A percentile compares a stretch with the other conserved stretches of the same genome.
phyloP scores from a whole-genome alignment of 176 grass and related monocot species.

The Metroxylon sagu region DNA sequence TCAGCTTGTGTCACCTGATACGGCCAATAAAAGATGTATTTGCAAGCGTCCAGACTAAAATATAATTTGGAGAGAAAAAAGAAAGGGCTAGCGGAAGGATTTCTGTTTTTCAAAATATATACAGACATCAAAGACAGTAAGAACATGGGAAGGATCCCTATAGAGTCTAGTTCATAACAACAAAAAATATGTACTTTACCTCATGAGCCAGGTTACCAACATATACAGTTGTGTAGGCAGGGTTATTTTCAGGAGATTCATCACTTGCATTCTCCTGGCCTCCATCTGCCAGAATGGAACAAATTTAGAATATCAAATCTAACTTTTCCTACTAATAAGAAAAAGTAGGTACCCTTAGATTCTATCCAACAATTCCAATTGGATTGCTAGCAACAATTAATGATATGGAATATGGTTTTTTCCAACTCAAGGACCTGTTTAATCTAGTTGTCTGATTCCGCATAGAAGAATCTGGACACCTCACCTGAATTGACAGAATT shows the following conservation, averaged over 20 bases:
- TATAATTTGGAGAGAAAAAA: no score
- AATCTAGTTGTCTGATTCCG: background rate
- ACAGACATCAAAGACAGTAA: no score
- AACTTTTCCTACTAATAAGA: background rate
- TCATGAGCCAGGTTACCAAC: constrained; percentile 75
- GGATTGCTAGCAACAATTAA: no score
- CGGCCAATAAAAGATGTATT: constrained; percentile 19
- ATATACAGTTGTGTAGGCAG: constrained; percentile 79
- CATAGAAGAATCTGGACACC: constrained; percentile 11
- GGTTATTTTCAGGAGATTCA: constrained; percentile 67
- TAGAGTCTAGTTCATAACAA: background rate
- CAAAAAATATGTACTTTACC: constrained; percentile 25
- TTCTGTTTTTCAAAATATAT: no score
- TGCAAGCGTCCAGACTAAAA: no score
- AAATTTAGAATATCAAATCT: background rate
- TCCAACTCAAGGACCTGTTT: background rate
- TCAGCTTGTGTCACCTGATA: constrained; percentile 63
- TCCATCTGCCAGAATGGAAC: constrained; percentile 33
- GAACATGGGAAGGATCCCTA: no score
- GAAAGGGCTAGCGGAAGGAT: no score
- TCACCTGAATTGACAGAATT: constrained; percentile 51
- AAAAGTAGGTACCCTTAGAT: no score
- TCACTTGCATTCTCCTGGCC: constrained; percentile 46
- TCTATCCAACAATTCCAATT: no score
- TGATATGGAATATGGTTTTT: no score